Evolutionary conservation across 345 rosid species (phyloP).

Genomic region (Salix suchowensis): DNA sequence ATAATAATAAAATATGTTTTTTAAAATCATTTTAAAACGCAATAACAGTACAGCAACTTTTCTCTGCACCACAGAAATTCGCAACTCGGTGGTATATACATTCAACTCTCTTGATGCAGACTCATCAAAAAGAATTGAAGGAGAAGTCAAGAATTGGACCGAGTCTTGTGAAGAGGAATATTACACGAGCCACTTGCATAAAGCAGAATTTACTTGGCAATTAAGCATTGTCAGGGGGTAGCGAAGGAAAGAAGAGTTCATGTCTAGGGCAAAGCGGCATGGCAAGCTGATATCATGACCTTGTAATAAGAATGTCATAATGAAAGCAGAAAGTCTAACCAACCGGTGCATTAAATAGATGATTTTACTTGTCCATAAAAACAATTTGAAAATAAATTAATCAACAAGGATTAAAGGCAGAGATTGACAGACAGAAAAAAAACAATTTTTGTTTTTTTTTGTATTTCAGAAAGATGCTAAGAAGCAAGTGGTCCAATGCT

Average conservation of each 20-base stretch:
- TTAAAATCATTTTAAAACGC: too few species aligned
- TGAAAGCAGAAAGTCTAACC: neutral
- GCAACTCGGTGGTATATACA: neutral
- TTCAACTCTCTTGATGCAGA: neutral
- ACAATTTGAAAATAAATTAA: too few species aligned
- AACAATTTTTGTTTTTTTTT: too few species aligned
- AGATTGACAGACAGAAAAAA: too few species aligned
- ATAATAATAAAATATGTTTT: too few species aligned
- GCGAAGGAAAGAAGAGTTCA: neutral
- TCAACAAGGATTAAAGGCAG: too few species aligned
- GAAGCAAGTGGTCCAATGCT: too few species aligned
- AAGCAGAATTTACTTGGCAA: neutral
- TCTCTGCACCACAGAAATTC: neutral
- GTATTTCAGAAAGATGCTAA: too few species aligned
- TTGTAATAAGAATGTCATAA: neutral
- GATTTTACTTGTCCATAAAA: too few species aligned
- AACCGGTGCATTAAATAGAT: neutral
- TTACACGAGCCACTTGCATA: neutral
- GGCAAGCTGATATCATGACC: neutral
- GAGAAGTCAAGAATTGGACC: neutral
- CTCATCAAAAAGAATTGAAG: neutral
- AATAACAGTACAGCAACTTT: neutral
- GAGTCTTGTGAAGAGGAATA: neutral
- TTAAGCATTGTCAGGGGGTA: neutral
- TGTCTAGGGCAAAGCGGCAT: too few species aligned